These are phyloP conservation scores for Phytophthora cactorum DNA, from an alignment of 352 stramenopile species.

Conservation along the genomic window DNA sequence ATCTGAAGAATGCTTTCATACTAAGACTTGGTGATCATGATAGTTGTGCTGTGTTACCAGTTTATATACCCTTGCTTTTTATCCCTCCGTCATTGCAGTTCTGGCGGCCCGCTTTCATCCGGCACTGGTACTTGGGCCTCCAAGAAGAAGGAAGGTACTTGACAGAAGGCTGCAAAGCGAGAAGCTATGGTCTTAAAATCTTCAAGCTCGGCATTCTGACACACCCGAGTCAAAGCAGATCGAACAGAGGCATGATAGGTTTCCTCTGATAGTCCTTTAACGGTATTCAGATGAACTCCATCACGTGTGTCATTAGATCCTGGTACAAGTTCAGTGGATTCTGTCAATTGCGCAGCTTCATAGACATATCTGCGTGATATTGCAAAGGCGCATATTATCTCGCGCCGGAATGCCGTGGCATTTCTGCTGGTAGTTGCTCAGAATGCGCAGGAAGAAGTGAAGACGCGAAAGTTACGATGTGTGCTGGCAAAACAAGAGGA, in stretches of 20 bases:
- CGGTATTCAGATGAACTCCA: neutral
- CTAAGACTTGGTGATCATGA: neutral
- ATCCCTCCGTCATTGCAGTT: conserved; percentile 1
- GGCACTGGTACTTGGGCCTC: neutral
- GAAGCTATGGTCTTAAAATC: conserved; percentile 40
- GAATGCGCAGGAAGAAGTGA: conserved; percentile 30
- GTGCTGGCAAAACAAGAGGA: conserved; percentile 9
- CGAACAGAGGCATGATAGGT: conserved; percentile 27
- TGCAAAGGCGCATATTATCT: conserved; percentile 37
- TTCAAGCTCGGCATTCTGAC: conserved; percentile 28
- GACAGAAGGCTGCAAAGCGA: conserved; percentile 39
- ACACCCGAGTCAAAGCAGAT: conserved; percentile 32
- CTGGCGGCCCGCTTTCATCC: neutral
- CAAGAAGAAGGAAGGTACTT: conserved; percentile 28
- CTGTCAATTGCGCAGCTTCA: neutral
- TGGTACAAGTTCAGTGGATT: neutral
- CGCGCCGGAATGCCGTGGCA: conserved; percentile 28
- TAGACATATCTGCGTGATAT: conserved; percentile 51
- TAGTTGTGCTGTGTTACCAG: neutral
- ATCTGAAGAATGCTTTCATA: conserved; percentile 13
- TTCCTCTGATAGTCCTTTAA: conserved; percentile 21
- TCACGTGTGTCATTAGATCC: neutral
- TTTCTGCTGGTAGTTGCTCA: conserved; percentile 31
- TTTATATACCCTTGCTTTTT: neutral
- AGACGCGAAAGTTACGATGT: conserved; percentile 16